Base-by-base conservation (phyloP, 352 stramenopile species). In the Pythium vanterpoolii region DNA sequence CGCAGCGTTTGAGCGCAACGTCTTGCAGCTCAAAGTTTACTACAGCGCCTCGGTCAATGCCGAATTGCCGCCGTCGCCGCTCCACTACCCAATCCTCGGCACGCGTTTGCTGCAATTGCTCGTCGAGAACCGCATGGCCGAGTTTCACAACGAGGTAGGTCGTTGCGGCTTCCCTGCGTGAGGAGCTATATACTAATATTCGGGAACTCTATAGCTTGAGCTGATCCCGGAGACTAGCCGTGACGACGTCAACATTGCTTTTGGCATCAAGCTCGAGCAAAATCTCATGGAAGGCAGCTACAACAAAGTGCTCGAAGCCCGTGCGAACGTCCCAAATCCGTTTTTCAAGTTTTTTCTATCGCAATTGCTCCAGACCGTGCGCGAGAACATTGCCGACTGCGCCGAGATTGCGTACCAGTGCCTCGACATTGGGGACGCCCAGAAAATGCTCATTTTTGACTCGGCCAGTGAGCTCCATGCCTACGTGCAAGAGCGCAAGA, bases 301-400 rank as follows among this genome's bases (percentile, higher is more conserved):
- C 81, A 95, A 97, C 72, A 96, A 97, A 75, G 87, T 98, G 23
- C 80, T 98, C 18, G 81, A 95, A 60, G 79, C 90, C 13, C 86
- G 76, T 36, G 70, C 82, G n/a, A 81, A 91, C 62, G 83, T 98
- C 58, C 96, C 96, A 8, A 86, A 96, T 67, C 86, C 87, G 51
- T 89, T 89, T 56, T 98, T 98, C 77, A 81, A 83, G 68, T 97
- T 98, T 68, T 98, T 98, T 73, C 83, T 98, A 39, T 81, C 91
- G 26, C 89, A 96, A 62, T 67, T 98, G 28, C 70, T 98, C 24
- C 86, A 96, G 68, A 98, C 96, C 9, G 96, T 98, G 40, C 83
- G 96, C 14, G 94, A 98, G 67, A 96, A 95, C 60, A 97, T 98
- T 71, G 96, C 94, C 14, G 96, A 98, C 74, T 98, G 93, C 76